Conservation (phyloP, 2,329 filamentous ascomycete species). For the Cladophialophora immunda region DNA sequence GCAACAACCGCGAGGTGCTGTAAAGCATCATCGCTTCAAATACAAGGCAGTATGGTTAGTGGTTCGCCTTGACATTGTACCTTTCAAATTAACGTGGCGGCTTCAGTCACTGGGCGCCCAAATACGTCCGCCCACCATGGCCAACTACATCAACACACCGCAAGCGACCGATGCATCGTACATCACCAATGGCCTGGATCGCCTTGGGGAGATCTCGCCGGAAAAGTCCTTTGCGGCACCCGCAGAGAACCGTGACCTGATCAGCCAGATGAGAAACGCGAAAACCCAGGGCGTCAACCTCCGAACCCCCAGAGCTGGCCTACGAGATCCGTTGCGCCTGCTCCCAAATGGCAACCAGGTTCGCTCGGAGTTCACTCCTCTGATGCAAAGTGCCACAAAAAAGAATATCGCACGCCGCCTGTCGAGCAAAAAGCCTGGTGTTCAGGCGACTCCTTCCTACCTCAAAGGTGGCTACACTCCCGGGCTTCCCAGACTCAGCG, state of each 20-base stretch:
- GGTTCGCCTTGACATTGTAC: conserved; percentile 22
- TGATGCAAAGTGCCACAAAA: conserved; percentile 82
- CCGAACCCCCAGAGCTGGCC: conserved; percentile 77
- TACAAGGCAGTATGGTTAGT: conserved; percentile 29
- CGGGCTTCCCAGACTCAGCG: conserved; percentile 75
- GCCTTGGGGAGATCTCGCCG: conserved; percentile 82
- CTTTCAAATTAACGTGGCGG: background rate
- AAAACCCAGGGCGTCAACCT: conserved; percentile 63
- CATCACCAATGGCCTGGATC: conserved; percentile 71
- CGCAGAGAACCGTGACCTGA: conserved; percentile 76
- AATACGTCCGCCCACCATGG: conserved; percentile 63
- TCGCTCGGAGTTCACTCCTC: conserved; percentile 86
- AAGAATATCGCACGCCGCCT: conserved; percentile 66
- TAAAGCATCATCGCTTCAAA: conserved; percentile 3
- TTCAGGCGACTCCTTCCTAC: conserved; percentile 73
- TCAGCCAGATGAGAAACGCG: conserved; percentile 77
- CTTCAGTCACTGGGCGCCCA: background rate
- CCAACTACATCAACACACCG: conserved; percentile 81
- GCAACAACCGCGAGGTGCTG: conserved; percentile 2
- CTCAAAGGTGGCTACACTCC: conserved; percentile 75
- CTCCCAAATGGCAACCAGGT: conserved; percentile 65
- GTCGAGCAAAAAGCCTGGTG: conserved; percentile 68
- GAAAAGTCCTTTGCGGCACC: conserved; percentile 88
- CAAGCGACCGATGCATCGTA: conserved; percentile 89
- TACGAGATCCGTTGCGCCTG: conserved; percentile 73